Evolutionary conservation across 2,329 filamentous ascomycete species (phyloP).

Genomic region (Periconia digitata): DNA sequence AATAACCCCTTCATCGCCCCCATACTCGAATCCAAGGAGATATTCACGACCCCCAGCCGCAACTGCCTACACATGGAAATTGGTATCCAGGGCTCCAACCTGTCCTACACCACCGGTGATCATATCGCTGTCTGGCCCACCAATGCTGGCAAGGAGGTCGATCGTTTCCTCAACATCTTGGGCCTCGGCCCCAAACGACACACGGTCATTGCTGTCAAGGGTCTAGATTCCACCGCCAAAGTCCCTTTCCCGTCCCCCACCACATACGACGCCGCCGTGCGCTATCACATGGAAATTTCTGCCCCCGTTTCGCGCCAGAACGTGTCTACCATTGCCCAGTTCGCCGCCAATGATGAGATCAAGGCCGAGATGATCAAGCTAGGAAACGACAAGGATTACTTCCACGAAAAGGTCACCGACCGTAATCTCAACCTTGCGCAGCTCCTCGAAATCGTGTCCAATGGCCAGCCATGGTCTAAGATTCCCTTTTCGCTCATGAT

Average conservation of each 20-base stretch:
- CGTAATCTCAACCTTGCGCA: constrained; percentile 89
- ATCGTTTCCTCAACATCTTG: constrained; percentile 80
- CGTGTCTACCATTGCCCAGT: constrained; percentile 80
- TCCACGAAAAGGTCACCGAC: constrained; percentile 79
- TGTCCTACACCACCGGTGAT: constrained; percentile 94
- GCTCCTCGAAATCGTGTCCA: constrained; percentile 71
- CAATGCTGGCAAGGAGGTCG: constrained; percentile 88
- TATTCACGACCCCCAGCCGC: constrained; percentile 85
- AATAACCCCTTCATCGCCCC: constrained; percentile 98
- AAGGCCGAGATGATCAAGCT: constrained; percentile 89
- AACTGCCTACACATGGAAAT: constrained; percentile 98
- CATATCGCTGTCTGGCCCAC: constrained; percentile 98
- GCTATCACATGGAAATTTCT: constrained; percentile 97
- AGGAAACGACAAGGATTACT: constrained; percentile 92
- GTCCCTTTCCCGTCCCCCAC: constrained; percentile 97
- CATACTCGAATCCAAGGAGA: constrained; percentile 83
- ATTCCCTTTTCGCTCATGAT: constrained; percentile 95
- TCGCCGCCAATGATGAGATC: constrained; percentile 79
- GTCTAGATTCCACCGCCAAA: constrained; percentile 91
- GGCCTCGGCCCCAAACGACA: constrained; percentile 76
- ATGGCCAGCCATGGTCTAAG: constrained; percentile 74
- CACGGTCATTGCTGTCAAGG: constrained; percentile 83
- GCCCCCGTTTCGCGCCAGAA: constrained; percentile 96
- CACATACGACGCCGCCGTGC: constrained; percentile 88
- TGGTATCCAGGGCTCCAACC: constrained; percentile 83